A percentile compares a stretch with the other conserved stretches of the same genome.
Conservation (phyloP, 83 land plant species). For the Larix sibirica region DNA sequence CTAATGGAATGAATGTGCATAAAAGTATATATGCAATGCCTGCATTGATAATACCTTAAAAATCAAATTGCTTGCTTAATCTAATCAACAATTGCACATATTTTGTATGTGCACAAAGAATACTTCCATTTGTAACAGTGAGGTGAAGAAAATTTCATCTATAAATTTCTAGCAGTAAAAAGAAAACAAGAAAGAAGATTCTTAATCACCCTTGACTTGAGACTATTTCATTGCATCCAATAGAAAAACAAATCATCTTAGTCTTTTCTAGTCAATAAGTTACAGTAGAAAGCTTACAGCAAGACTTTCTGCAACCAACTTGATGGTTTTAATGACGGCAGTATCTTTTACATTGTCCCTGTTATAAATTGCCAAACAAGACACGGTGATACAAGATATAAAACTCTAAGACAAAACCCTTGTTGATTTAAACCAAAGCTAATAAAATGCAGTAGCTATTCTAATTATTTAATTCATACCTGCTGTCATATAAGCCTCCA, state of each 20-base stretch:
- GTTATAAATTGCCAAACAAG: constrained; percentile 18
- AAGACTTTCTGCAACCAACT: constrained; percentile 92
- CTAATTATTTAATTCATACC: constrained; percentile 33
- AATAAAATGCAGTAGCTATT: background rate
- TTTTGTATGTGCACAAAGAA: background rate
- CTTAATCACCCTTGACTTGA: too few species aligned
- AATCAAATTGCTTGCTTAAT: background rate
- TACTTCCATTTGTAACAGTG: background rate
- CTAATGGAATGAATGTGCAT: background rate
- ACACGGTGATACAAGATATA: background rate
- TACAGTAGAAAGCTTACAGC: constrained; percentile 59
- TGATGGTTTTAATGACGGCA: constrained; percentile 57
- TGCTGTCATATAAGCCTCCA: constrained; percentile 78
- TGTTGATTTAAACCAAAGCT: background rate
- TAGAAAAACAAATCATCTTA: background rate
- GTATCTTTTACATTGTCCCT: constrained; percentile 68
- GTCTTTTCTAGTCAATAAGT: background rate
- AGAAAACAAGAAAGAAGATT: too few species aligned
- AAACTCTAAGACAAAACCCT: background rate
- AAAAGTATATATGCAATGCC: background rate
- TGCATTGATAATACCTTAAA: background rate
- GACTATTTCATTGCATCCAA: background rate
- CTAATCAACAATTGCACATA: background rate
- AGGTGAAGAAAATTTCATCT: background rate
- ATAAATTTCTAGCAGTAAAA: background rate